Percentiles rank a stretch among this genome's conserved stretches.
Conservation (phyloP, 441 rosid species). For the Manihot esculenta region DNA sequence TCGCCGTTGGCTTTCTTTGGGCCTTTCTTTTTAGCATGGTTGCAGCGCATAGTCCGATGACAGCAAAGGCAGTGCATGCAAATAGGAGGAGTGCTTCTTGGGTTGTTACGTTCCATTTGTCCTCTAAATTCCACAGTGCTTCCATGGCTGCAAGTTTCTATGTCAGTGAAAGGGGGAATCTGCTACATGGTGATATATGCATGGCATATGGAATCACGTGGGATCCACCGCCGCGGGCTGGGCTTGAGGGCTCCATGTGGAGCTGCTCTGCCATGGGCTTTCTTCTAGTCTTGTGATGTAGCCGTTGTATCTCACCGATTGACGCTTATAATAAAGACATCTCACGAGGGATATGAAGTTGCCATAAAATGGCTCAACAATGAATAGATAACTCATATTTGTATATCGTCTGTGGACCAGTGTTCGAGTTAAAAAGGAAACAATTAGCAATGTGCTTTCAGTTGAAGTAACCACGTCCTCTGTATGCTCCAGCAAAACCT, state of each 20-base stretch:
- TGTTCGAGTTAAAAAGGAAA: too few relatives aligned
- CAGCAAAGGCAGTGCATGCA: constrained; percentile 37
- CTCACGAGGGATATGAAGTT: constrained; percentile 37
- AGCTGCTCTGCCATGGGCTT: background rate
- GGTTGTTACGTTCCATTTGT: constrained; percentile 58
- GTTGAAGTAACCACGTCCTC: too few relatives aligned
- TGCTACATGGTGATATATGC: background rate
- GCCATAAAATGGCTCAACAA: constrained; percentile 10
- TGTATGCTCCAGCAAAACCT: background rate
- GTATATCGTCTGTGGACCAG: background rate
- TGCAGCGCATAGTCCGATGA: constrained; percentile 45
- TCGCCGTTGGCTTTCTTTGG: constrained; percentile 28
- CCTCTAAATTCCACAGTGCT: constrained; percentile 64
- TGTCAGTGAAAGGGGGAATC: background rate
- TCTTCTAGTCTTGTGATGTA: background rate
- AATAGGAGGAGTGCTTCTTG: constrained; percentile 45
- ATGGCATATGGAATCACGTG: constrained; percentile 45
- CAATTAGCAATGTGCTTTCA: background rate
- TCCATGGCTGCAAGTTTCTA: constrained; percentile 39
- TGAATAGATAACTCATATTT: background rate
- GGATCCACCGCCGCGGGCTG: constrained; percentile 54
- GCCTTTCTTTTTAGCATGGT: constrained; percentile 39
- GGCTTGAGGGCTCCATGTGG: constrained; percentile 11
- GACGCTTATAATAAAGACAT: constrained; percentile 21
- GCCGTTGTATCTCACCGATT: constrained; percentile 44